A percentile compares a stretch with the other conserved stretches of the same genome.
These are phyloP conservation scores for Phaffomyces thermotolerans DNA, from an alignment of 805 yeast genomes.

Conservation along the genomic window DNA sequence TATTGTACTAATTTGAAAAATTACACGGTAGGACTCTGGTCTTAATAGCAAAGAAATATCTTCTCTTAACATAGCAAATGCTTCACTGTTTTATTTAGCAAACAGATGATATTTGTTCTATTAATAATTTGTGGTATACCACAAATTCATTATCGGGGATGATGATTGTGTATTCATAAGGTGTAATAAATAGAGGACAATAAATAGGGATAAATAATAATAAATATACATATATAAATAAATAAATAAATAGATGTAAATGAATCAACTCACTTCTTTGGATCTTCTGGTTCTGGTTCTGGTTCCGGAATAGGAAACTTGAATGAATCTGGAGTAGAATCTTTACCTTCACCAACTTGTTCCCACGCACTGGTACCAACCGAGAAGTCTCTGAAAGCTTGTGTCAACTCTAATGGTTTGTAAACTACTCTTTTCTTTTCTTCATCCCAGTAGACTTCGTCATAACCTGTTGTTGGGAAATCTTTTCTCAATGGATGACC, in stretches of 20 bases:
- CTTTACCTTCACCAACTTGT: conserved; percentile 83
- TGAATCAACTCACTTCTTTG: conserved; percentile 17
- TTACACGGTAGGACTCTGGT: too few species aligned
- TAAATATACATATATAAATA: neutral
- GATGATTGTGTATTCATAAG: too few species aligned
- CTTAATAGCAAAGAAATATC: too few species aligned
- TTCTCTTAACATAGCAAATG: too few species aligned
- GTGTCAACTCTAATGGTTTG: conserved; percentile 86
- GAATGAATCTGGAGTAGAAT: conserved; percentile 73
- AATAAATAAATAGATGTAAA: neutral
- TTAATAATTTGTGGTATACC: neutral
- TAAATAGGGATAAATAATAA: conserved; percentile 1
- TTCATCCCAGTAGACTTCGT: conserved; percentile 85
- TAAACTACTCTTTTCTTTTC: conserved; percentile 85
- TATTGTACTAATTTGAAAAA: too few species aligned
- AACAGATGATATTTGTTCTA: too few species aligned
- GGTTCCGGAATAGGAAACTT: conserved; percentile 79
- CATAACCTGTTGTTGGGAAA: conserved; percentile 89
- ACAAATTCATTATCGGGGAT: too few species aligned
- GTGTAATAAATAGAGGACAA: too few species aligned
- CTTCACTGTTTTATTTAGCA: too few species aligned
- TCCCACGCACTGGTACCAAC: conserved; percentile 90
- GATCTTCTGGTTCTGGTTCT: conserved; percentile 48
- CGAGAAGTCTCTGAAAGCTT: conserved; percentile 85
- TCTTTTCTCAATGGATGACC: conserved; percentile 90